A percentile compares a stretch with the other conserved stretches of the same genome.
Conservation (phyloP, 2,329 filamentous ascomycete species). For the Fragosphaeria purpurea region DNA sequence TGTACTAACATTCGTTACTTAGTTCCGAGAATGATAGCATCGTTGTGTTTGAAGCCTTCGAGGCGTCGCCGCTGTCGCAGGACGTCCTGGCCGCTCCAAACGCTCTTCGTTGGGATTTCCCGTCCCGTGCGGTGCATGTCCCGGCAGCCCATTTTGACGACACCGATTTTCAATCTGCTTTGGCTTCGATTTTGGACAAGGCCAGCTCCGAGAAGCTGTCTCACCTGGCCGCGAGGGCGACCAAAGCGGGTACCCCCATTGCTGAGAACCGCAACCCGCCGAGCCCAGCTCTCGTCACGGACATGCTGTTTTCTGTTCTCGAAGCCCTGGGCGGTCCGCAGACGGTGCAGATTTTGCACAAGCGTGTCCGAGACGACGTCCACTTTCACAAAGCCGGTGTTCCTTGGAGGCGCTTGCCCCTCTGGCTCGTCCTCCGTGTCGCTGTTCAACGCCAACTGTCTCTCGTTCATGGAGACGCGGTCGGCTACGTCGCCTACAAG, state of each 20-base stretch:
- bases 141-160: slow-evolving; percentile 22
- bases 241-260: slow-evolving; percentile 39
- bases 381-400: slow-evolving; percentile 33
- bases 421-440: slow-evolving; percentile 55
- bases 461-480: slow-evolving; percentile 25
- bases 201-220: slow-evolving; percentile 36
- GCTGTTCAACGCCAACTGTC: slow-evolving; percentile 42
- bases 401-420: slow-evolving; percentile 53
- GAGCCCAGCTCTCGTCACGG: slow-evolving; percentile 46
- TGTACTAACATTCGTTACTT: no score
- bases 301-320: slow-evolving; percentile 50
- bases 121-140: slow-evolving; percentile 40
- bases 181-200: slow-evolving; percentile 46
- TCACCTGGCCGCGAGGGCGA: slow-evolving; percentile 33
- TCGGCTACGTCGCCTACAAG: slow-evolving; percentile 45
- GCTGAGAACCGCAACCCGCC: slow-evolving; percentile 48
- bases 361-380: slow-evolving; percentile 55
- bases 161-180: slow-evolving; percentile 31
- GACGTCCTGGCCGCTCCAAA: slow-evolving; percentile 40
- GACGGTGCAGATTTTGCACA: slow-evolving; percentile 32
- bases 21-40: background rate
- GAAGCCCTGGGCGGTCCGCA: slow-evolving; percentile 38
- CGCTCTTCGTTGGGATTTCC: slow-evolving; percentile 50
- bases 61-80: slow-evolving; percentile 44
- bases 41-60: slow-evolving; percentile 45